Conservation (phyloP, 257 asterid genomes). For the Gynochthodes officinalis region DNA sequence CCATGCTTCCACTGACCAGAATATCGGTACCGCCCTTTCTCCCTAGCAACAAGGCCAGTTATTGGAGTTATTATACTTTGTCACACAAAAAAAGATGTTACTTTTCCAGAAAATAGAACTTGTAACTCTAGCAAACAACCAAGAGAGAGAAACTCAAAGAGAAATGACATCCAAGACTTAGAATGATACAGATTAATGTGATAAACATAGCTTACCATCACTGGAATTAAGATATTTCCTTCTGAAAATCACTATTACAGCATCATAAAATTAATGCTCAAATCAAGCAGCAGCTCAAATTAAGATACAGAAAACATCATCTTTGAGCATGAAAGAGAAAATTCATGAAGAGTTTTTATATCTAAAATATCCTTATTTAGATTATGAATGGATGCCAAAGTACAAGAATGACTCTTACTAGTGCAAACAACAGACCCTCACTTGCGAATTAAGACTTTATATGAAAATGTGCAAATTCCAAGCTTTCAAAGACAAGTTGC, state of each 20-base stretch:
- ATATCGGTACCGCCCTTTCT: constrained; percentile 90
- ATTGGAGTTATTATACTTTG: too few relatives aligned
- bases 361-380: neutral
- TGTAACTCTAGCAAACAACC: neutral
- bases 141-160: neutral
- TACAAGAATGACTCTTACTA: neutral
- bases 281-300: neutral
- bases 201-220: neutral
- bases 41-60: constrained; percentile 44
- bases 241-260: neutral
- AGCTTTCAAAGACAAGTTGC: neutral
- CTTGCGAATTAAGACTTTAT: neutral
- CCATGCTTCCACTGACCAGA: constrained; percentile 99
- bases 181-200: neutral
- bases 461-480: neutral
- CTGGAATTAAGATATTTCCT: neutral
- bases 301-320: neutral
- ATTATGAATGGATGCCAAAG: neutral
- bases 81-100: neutral
- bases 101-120: neutral
- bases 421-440: neutral
- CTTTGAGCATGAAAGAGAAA: neutral
- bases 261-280: neutral
- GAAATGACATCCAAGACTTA: neutral
- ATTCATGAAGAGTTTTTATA: neutral